Evolutionary conservation across 768 basidiomycete species (phyloP).

Genomic region (Tephrocybe sp.): DNA sequence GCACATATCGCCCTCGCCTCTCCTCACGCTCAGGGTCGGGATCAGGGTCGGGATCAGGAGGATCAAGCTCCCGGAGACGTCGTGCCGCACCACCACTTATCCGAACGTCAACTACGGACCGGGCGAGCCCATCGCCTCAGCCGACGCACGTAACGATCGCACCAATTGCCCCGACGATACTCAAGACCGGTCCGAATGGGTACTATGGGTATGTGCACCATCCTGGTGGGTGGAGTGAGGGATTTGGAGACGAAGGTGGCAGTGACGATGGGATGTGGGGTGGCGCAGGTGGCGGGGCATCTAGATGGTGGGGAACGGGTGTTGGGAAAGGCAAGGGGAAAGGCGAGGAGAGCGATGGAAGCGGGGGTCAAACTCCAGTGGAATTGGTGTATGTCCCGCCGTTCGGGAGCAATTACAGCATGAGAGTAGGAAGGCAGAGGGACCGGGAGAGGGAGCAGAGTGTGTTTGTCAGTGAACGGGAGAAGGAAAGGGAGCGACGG

Average conservation of each 20-base stretch:
- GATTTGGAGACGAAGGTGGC: conserved; percentile 45
- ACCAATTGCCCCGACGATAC: conserved; percentile 63
- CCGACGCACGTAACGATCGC: conserved; percentile 41
- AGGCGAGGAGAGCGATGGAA: conserved; percentile 22
- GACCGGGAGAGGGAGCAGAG: conserved; percentile 20
- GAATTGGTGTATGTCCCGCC: conserved; percentile 73
- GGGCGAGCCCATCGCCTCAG: background rate
- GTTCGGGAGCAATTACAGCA: conserved; percentile 34
- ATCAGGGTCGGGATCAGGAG: background rate
- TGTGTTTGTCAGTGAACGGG: conserved; percentile 18
- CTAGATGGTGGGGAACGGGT: conserved; percentile 17
- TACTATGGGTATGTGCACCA: conserved; percentile 33
- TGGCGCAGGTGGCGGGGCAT: conserved; percentile 11
- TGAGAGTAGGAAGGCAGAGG: conserved; percentile 20
- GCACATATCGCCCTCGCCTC: conserved; percentile 22
- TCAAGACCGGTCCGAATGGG: conserved; percentile 71
- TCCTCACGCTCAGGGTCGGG: conserved; percentile 9
- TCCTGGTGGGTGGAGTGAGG: conserved; percentile 40
- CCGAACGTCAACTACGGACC: conserved; percentile 19
- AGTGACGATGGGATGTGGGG: conserved; percentile 27
- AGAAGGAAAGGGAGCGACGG: conserved; percentile 15
- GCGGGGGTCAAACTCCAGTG: conserved; percentile 48
- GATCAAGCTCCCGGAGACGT: conserved; percentile 19
- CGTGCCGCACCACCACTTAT: conserved; percentile 25
- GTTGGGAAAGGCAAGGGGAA: conserved; percentile 16